A percentile compares a stretch with the other conserved stretches of the same genome.
These are phyloP conservation scores for Alternaria ventricosa DNA, from an alignment of 2,329 filamentous ascomycete species.

Conservation along the genomic window DNA sequence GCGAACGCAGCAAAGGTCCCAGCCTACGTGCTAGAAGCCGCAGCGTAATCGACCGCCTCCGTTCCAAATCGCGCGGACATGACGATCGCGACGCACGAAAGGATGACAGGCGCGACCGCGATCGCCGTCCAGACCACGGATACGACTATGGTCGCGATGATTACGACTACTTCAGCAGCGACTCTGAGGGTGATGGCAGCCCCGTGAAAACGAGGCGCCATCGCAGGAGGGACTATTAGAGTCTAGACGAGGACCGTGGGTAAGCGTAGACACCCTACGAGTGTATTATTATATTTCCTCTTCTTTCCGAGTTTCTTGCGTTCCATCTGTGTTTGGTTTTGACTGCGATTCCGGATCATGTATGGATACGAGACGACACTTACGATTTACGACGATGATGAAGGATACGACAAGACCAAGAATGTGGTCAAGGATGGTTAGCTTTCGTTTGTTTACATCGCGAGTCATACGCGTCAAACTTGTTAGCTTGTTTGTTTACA, in stretches of 20 bases:
- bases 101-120: slow-evolving; percentile 13
- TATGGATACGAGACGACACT: not conserved
- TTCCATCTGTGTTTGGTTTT: not conserved
- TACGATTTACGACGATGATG: not conserved
- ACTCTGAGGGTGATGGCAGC: slow-evolving; percentile 18
- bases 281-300: slow-evolving; percentile 10
- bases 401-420: not conserved
- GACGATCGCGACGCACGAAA: slow-evolving; percentile 19
- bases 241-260: not conserved
- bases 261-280: not conserved
- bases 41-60: slow-evolving; percentile 33
- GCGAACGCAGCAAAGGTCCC: slow-evolving; percentile 17
- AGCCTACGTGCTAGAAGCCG: slow-evolving; percentile 35
- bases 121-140: slow-evolving; percentile 25
- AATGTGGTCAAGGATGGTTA: not conserved
- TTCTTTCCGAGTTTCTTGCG: not conserved
- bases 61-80: slow-evolving; percentile 29
- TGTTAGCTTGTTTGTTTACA: not conserved
- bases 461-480: not conserved
- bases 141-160: slow-evolving; percentile 24
- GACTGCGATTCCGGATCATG: not conserved
- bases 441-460: not conserved
- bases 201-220: slow-evolving; percentile 21
- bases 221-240: slow-evolving; percentile 19
- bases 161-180: slow-evolving; percentile 24